phyloP scores from a whole-genome alignment of 177 flowering plant species.

The Vitis hybrid region DNA sequence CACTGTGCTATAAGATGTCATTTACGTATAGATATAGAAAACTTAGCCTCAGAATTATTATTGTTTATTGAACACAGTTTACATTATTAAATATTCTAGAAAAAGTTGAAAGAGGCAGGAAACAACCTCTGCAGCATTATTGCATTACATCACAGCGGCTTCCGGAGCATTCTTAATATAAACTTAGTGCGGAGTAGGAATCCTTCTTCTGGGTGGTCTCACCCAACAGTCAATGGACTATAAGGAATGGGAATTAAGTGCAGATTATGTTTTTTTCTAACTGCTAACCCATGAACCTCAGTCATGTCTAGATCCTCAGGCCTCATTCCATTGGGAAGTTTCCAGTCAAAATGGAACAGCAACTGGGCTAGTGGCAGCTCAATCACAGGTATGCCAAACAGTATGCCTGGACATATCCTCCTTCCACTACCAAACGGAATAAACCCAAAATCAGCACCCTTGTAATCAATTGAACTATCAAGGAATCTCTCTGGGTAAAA shows the following conservation, averaged over 20 bases:
- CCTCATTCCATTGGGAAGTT: not conserved
- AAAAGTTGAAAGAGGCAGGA: no score
- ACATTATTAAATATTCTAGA: no score
- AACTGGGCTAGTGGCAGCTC: conserved; percentile 1
- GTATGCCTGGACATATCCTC: conserved; percentile 4
- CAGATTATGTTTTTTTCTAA: not conserved
- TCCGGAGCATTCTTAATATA: no score
- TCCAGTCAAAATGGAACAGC: conserved; percentile 9
- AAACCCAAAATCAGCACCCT: conserved; percentile 1
- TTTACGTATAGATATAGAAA: no score
- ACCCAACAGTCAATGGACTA: not conserved
- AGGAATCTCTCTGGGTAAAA: conserved; percentile 9
- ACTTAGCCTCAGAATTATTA: no score
- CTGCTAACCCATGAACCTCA: not conserved
- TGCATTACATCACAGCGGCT: no score
- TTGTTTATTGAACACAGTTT: no score
- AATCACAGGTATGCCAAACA: not conserved
- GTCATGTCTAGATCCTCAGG: conserved; percentile 1
- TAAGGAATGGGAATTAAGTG: not conserved
- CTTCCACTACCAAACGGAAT: conserved; percentile 4
- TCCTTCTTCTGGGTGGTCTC: no score
- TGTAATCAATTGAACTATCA: conserved; percentile 5
- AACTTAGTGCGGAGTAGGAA: no score
- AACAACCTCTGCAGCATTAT: no score
- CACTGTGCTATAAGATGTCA: no score